Conservation (phyloP, 805 yeast species). For the Saturnispora saitoi region DNA sequence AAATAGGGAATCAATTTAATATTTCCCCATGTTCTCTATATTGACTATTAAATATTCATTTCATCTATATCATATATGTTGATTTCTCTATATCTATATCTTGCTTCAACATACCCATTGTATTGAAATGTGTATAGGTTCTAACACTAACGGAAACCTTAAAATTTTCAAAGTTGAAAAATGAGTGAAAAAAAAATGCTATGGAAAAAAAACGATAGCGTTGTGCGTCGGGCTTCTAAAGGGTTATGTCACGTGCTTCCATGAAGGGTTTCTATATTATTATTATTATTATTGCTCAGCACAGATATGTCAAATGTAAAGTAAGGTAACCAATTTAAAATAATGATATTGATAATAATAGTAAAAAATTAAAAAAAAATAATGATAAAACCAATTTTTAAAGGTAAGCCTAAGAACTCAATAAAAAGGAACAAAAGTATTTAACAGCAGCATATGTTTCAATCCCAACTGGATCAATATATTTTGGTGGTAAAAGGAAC, state of each 20-base stretch:
- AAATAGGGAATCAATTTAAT: too few species aligned
- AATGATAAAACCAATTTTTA: too few species aligned
- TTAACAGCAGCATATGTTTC: slow-evolving; percentile 63
- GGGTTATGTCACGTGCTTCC: background rate
- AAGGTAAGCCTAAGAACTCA: slow-evolving; percentile 16
- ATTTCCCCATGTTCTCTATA: too few species aligned
- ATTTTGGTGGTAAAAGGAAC: slow-evolving; percentile 62
- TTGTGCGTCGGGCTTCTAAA: background rate
- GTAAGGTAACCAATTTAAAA: background rate
- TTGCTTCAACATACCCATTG: background rate
- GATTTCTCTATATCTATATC: background rate
- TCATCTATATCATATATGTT: background rate
- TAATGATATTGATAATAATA: background rate
- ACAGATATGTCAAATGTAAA: too few species aligned
- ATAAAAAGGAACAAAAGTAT: slow-evolving; percentile 50
- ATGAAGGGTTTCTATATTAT: background rate
- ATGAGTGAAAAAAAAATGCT: slow-evolving; percentile 1
- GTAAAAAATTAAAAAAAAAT: background rate
- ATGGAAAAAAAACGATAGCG: background rate
- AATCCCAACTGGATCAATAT: slow-evolving; percentile 66
- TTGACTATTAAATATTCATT: background rate
- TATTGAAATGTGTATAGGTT: slow-evolving; percentile 3
- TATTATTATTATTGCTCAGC: too few species aligned
- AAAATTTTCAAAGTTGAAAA: background rate
- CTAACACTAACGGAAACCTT: background rate